Percentiles rank a stretch among this genome's conserved stretches.
phyloP scores from a whole-genome alignment of 768 basidiomycete species.

The Leccinum ochraceum region DNA sequence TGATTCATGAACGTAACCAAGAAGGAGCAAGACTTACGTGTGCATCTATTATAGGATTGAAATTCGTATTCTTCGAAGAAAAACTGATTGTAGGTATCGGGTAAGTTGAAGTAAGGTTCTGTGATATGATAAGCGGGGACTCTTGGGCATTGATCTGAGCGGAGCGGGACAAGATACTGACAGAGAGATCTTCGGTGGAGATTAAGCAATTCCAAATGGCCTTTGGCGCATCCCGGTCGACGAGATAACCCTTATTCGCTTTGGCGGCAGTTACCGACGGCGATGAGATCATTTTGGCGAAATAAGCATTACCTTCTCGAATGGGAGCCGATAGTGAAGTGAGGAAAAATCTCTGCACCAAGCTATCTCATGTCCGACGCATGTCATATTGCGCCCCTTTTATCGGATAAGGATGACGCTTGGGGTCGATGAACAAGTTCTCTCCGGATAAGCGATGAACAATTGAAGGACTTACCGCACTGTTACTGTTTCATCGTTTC shows the following conservation, averaged over 20 bases:
- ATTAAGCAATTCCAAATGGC: slow-evolving; percentile 92
- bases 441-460: not conserved
- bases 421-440: slow-evolving; percentile 6
- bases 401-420: slow-evolving; percentile 80
- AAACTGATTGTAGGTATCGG: slow-evolving; percentile 92
- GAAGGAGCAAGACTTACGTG: slow-evolving; percentile 57
- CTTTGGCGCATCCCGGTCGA: slow-evolving; percentile 96
- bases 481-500: slow-evolving; percentile 24
- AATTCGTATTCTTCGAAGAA: slow-evolving; percentile 98
- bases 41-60: slow-evolving; percentile 73
- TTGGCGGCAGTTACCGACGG: slow-evolving; percentile 14
- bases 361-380: slow-evolving; percentile 83
- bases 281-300: not conserved
- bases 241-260: slow-evolving; percentile 74
- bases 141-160: slow-evolving; percentile 69
- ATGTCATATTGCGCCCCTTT: slow-evolving; percentile 78
- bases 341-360: slow-evolving; percentile 79
- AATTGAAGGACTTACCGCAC: slow-evolving; percentile 24
- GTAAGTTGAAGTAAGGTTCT: slow-evolving; percentile 93
- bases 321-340: slow-evolving; percentile 79
- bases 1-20: slow-evolving; percentile 20
- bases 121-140: slow-evolving; percentile 77
- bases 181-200: slow-evolving; percentile 67
- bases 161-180: slow-evolving; percentile 32
- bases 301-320: slow-evolving; percentile 72